Evolutionary conservation across 306 rosid species (phyloP).

Genomic region (Fragaria nilgerrensis): DNA sequence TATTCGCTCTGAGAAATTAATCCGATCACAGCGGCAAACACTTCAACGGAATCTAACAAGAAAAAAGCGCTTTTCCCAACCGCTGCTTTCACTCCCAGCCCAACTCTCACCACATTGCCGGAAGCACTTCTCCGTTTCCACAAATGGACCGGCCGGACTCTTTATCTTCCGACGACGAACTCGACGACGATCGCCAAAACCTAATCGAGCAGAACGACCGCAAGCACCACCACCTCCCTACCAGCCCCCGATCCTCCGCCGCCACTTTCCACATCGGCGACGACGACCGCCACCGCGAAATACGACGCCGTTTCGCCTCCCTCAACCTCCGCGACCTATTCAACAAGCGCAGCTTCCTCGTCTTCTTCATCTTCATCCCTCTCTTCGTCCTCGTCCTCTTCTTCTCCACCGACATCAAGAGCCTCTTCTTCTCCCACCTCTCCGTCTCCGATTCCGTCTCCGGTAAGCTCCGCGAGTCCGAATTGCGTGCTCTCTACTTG

Average conservation of each 20-base stretch:
- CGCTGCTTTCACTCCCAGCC: neutral
- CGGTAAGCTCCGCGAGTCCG: slow-evolving; percentile 69
- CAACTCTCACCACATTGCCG: slow-evolving; percentile 1
- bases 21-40: neutral
- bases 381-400: slow-evolving; percentile 43
- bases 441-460: slow-evolving; percentile 37
- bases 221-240: slow-evolving; percentile 34
- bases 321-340: slow-evolving; percentile 19
- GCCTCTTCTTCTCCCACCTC: slow-evolving; percentile 44
- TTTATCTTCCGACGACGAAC: slow-evolving; percentile 58
- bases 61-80: slow-evolving; percentile 8
- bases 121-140: neutral
- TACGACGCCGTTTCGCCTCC: slow-evolving; percentile 33
- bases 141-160: slow-evolving; percentile 46
- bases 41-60: neutral
- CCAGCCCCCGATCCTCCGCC: slow-evolving; percentile 27
- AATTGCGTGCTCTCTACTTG: slow-evolving; percentile 74
- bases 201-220: slow-evolving; percentile 59
- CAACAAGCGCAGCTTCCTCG: slow-evolving; percentile 43
- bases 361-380: slow-evolving; percentile 38
- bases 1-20: neutral
- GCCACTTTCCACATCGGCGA: slow-evolving; percentile 54
- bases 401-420: slow-evolving; percentile 44
- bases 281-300: slow-evolving; percentile 21
- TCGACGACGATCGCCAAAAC: slow-evolving; percentile 56